phyloP scores from a whole-genome alignment of 306 rosid species.

The Echinosophora koreensis region DNA sequence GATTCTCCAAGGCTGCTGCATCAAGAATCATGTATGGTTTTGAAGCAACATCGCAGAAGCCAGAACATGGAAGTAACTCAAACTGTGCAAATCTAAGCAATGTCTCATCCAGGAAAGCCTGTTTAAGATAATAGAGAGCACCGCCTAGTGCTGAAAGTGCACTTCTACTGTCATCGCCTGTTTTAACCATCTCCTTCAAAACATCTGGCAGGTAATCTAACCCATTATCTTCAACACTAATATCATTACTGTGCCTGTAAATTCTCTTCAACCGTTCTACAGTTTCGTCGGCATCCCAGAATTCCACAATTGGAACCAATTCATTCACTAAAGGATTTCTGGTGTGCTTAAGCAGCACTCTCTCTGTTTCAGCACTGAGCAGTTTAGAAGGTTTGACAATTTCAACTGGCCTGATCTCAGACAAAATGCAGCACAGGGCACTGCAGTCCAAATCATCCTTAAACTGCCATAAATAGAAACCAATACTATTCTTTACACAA shows the following conservation, averaged over 20 bases:
- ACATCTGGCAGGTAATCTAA: slow-evolving; percentile 70
- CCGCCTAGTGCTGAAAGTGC: slow-evolving; percentile 99
- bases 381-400: slow-evolving; percentile 82
- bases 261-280: slow-evolving; percentile 61
- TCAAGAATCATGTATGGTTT: slow-evolving; percentile 95
- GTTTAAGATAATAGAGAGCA: slow-evolving; percentile 87
- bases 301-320: slow-evolving; percentile 79
- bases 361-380: slow-evolving; percentile 90
- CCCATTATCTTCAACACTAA: slow-evolving; percentile 54
- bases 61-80: slow-evolving; percentile 84
- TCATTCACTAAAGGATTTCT: slow-evolving; percentile 91
- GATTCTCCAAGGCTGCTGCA: slow-evolving; percentile 93
- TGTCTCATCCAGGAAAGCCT: slow-evolving; percentile 86
- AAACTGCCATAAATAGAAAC: slow-evolving; percentile 65
- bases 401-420: slow-evolving; percentile 96
- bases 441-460: slow-evolving; percentile 86
- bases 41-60: slow-evolving; percentile 64
- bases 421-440: slow-evolving; percentile 79
- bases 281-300: slow-evolving; percentile 87
- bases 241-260: slow-evolving; percentile 51
- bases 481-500: not conserved
- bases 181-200: slow-evolving; percentile 69
- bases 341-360: slow-evolving; percentile 73
- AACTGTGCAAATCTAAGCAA: slow-evolving; percentile 88
- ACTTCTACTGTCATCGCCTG: slow-evolving; percentile 60